Conservation (phyloP, 2,329 filamentous ascomycete genomes). For the Alternaria triticimaculans region DNA sequence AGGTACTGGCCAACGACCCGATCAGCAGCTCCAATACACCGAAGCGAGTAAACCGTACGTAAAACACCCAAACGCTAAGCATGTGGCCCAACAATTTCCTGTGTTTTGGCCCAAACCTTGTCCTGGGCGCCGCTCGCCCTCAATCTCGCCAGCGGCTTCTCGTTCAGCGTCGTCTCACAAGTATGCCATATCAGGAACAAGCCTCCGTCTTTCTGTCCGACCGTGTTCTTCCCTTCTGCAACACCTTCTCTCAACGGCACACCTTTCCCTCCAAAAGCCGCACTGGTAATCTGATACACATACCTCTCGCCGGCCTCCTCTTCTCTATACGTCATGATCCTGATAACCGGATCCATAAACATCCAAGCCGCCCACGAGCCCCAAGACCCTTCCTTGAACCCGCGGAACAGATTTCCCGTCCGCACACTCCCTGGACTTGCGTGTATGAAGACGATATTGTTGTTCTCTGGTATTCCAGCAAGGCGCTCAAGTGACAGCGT, state of each 20-base stretch:
- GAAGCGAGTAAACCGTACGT: background rate
- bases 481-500: slow-evolving; percentile 33
- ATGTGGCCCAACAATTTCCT: background rate
- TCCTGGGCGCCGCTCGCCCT: background rate
- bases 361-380: slow-evolving; percentile 5
- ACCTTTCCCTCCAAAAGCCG: slow-evolving; percentile 10
- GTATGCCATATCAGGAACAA: background rate
- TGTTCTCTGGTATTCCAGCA: slow-evolving; percentile 36
- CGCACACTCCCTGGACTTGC: slow-evolving; percentile 47
- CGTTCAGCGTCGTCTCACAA: background rate
- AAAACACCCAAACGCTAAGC: background rate
- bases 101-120: background rate
- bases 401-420: slow-evolving; percentile 40
- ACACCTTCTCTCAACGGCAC: background rate
- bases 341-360: slow-evolving; percentile 3
- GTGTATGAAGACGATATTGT: slow-evolving; percentile 46
- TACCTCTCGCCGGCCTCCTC: slow-evolving; percentile 14
- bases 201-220: background rate
- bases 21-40: background rate
- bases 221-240: background rate
- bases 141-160: background rate
- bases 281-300: slow-evolving; percentile 11
- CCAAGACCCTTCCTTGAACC: slow-evolving; percentile 22
- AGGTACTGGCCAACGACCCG: background rate
- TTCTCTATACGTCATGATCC: background rate